A percentile compares a stretch with the other conserved stretches of the same genome.
phyloP scores from a whole-genome alignment of 2,329 filamentous ascomycete species.

The Aspergillus sp. region DNA sequence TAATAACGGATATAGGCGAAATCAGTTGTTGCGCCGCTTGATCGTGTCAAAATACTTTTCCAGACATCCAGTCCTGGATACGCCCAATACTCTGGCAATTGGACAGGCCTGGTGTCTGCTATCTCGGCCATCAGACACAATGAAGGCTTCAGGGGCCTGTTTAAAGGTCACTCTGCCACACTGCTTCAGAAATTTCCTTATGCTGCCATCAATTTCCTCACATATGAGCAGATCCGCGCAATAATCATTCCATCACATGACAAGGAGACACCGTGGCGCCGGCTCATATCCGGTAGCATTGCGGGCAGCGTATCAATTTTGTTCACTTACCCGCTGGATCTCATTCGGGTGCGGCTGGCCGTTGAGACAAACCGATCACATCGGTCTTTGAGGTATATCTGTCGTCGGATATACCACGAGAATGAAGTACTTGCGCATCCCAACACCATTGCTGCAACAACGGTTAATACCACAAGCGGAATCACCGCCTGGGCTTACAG shows the following conservation, averaged over 20 bases:
- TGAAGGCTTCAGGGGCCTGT: not conserved
- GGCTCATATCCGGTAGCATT: not conserved
- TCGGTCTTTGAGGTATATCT: not conserved
- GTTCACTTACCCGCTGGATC: not conserved
- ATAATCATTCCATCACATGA: not conserved
- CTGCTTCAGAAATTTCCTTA: not conserved
- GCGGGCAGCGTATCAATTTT: not conserved
- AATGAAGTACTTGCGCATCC: no score
- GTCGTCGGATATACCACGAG: not conserved
- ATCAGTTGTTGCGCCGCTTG: not conserved
- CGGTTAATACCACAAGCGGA: not conserved
- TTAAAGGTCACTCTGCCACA: constrained; percentile 1
- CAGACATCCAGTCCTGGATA: not conserved
- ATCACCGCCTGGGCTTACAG: no score
- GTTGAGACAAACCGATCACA: not conserved
- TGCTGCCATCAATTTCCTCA: not conserved
- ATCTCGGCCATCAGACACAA: not conserved
- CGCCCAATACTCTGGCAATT: not conserved
- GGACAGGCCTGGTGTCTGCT: not conserved
- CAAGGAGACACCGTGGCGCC: not conserved
- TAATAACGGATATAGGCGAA: not conserved
- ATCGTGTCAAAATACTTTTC: not conserved
- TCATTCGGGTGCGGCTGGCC: not conserved
- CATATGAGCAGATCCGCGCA: not conserved
- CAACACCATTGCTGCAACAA: no score